Base-by-base conservation (phyloP, 2,329 filamentous ascomycete species). In the Akanthomyces lecanii region DNA sequence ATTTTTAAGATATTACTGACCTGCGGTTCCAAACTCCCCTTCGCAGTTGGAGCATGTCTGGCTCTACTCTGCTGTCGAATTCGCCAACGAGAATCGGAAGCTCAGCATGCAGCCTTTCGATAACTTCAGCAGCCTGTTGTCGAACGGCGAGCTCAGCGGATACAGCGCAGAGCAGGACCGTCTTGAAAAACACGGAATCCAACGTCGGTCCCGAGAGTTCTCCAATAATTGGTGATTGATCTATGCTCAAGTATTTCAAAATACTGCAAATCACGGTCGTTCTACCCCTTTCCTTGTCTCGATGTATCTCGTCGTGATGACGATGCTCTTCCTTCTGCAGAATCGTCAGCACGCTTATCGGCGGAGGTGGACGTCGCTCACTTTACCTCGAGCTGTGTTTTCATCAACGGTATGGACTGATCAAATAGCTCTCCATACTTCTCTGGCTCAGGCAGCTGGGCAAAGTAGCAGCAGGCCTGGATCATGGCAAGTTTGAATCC, bases 401-500 rank as follows among this genome's bases (percentile, higher is more conserved):
- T 81, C 70, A 88, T 81, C 64, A 86, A 87, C 0, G 81, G 80
- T 5, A 84, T 79, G 4, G 82, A 80, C 28, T 79, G 79, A 6
- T 76, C 72, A 69, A 87, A 88, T 3, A 89, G 73, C n/a, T 78
- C 78, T 45, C 78, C 74, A 66, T 85, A 88, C 54, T 78, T 76
- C 11, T 77, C 72, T 12, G 79, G 71, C 65, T 82, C 77, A 5
- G 76, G 73, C 63, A 84, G 78, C 57, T 80, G 78, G 10, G 85
- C 84, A 73, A 89, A 87, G 70, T 88, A 84, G 44, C 82, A 81
- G 67, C 86, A 88, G 12, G 82, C 83, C 70, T 86, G 84, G 25
- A 89, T 80, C 30, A 85, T 79, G 10, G 86, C 84, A 52, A 88
- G 79, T 71, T 87, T 88, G 73, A 88, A 89, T 59, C 76, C 79